Evolutionary conservation across 1,284 basidiomycete genomes (phyloP), one percentile per base, ranked within the genome.

Genomic region (Tylopilus sp.): DNA sequence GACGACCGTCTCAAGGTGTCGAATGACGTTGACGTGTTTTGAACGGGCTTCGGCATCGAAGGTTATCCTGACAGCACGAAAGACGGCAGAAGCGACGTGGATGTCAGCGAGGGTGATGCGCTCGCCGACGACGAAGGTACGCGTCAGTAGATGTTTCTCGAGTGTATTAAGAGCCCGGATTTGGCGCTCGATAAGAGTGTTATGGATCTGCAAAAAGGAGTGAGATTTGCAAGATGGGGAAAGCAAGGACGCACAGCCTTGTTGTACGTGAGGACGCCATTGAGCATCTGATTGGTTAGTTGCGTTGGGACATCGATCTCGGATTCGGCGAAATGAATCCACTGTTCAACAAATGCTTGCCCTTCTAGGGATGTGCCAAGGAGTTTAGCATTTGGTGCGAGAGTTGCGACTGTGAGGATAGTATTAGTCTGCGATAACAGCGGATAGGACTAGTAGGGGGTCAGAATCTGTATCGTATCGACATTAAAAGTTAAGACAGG

Each of bases 51-150:
- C 59, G 10, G 84, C 81, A 60, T 91, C 92, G 57, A 92, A 58
- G 56, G 79, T 78, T 58, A 75, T 47, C 7, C 54, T 44, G 55
- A 78, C 73, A 6, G 75, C 73, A 56, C 73, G 74, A 57, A 74
- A 74, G 56, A 92, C 66, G 61, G 77, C 58, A 36, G 76, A 69
- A 37, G 86, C 91, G 57, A 92, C 58, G 59, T 74, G 71, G 70
- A 98, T 71, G 66, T 99, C 96, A 57, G 94, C 96, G 46, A 96
- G 78, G 53, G 94, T 92, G 77, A 98, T 86, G 61, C 95, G 91
- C 70, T 98, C 92, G 62, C 86, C 87, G 49, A 94, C 93, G 61
- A 97, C 80, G 82, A 86, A 98, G 47, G 96, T 99, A 65, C 82
- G 83, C 54, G 81, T 77, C 51, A 78, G 69, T 63, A 98, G 83